Base-by-base conservation (phyloP, 352 stramenopile species). In the Phytophthora vignae region DNA sequence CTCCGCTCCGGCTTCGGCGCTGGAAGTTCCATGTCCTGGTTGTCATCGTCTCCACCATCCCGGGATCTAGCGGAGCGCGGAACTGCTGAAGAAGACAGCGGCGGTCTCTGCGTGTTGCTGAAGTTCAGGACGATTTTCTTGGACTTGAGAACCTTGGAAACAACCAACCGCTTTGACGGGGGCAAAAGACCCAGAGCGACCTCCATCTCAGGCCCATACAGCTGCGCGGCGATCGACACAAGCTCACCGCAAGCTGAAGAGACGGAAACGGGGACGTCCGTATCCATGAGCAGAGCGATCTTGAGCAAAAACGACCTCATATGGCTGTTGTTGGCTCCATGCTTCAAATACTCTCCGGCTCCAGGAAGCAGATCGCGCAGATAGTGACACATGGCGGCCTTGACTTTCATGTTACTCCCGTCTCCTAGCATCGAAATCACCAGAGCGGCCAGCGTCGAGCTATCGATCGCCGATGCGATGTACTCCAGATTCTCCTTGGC, bases 361-460 rank as follows among this genome's bases (percentile, higher is more conserved):
- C 55, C 55, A 4, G 86, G 87, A 10, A 96, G 58, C 10, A 94
- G 48, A 36, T 85, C 69, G 19, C 82, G 77, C 15, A 96, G 54
- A 44, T 90, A 96, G 33, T 88, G 68, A 65, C 85, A 93, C 53
- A 94, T 83, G 0, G 83, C 78, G 4, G 71, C 72, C 52, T 91
- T 93, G 49, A 93, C 80, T 59, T 94, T 95, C 80, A 94, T 87
- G 65, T 94, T 94, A 50, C 73, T 88, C 11, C 89, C 87, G 52
- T 96, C 86, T 11, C 79, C 82, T 11, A 96, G 64, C 55, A 91
- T 77, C 31, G 87, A 78, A 31, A 93, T 79, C 19, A 91, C 67
- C 31, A 84, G 72, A 5, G 64, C 71, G 31, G 86, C 69, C 38
- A 95, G 56, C 4, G 74, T 74, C 1, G 81, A 68, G 10, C 77